phyloP scores from a whole-genome alignment of 495 filamentous ascomycete species.

The Astrothelium subdiscretum region DNA sequence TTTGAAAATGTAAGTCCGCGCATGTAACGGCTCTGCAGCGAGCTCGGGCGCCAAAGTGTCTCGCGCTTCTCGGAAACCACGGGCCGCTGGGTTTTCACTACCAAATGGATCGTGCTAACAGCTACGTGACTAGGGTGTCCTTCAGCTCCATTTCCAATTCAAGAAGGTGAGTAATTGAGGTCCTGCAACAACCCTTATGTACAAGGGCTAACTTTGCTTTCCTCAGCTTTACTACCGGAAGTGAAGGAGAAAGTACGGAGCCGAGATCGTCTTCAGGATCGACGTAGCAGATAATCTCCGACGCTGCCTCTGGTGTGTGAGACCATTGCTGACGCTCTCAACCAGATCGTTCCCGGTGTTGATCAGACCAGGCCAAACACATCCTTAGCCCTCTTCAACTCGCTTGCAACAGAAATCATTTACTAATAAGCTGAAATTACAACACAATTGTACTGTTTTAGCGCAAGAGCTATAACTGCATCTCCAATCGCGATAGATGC shows the following conservation, averaged over 20 bases:
- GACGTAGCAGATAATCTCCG: background rate
- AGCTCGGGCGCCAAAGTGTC: constrained; percentile 2
- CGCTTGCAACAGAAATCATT: background rate
- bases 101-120: constrained; percentile 14
- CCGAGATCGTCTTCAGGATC: background rate
- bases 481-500: background rate
- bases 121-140: constrained; percentile 55
- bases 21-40: constrained; percentile 3
- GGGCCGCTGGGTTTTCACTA: constrained; percentile 9
- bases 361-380: background rate
- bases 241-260: background rate
- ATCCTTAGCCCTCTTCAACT: too few relatives aligned
- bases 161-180: constrained; percentile 49
- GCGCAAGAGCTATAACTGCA: too few relatives aligned
- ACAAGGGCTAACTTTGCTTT: background rate
- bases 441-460: too few relatives aligned
- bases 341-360: background rate
- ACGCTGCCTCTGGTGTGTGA: background rate
- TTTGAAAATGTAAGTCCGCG: constrained; percentile 78
- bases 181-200: background rate
- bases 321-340: background rate
- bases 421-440: too few relatives aligned
- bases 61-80: constrained; percentile 12
- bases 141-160: constrained; percentile 97
- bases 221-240: constrained; percentile 15